A percentile compares a stretch with the other conserved stretches of the same genome.
Conservation (phyloP, 495 filamentous ascomycete species). For the Xylaria acuta region DNA sequence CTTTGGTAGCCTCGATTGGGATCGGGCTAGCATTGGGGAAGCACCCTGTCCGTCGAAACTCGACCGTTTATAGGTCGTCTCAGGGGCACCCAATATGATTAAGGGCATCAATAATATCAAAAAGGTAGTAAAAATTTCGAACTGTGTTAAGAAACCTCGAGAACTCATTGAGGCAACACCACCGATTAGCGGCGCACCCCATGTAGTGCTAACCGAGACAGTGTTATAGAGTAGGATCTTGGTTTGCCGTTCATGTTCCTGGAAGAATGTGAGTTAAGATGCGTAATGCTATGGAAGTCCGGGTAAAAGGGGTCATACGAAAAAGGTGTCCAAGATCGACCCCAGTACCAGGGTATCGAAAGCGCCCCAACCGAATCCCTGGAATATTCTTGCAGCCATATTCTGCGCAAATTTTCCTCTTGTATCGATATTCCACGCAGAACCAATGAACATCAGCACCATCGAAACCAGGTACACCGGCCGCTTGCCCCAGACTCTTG, state of each 20-base stretch:
- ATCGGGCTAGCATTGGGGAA: slow-evolving; percentile 38
- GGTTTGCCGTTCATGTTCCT: slow-evolving; percentile 56
- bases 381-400: slow-evolving; percentile 56
- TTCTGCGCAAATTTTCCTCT: slow-evolving; percentile 48
- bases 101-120: slow-evolving; percentile 52
- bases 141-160: slow-evolving; percentile 50
- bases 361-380: slow-evolving; percentile 60
- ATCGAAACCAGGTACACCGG: slow-evolving; percentile 52
- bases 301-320: slow-evolving; percentile 44
- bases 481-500: slow-evolving; percentile 55
- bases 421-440: slow-evolving; percentile 56
- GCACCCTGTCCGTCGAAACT: slow-evolving; percentile 33
- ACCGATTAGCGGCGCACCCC: slow-evolving; percentile 57
- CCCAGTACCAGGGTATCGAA: slow-evolving; percentile 55
- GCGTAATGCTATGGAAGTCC: background rate
- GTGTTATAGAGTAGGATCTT: slow-evolving; percentile 48
- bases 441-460: slow-evolving; percentile 51
- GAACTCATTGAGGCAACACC: slow-evolving; percentile 48
- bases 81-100: slow-evolving; percentile 53
- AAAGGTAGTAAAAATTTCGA: slow-evolving; percentile 54
- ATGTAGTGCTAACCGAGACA: slow-evolving; percentile 51
- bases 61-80: slow-evolving; percentile 54
- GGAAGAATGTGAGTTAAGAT: slow-evolving; percentile 27
- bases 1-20: slow-evolving; percentile 41
- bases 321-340: slow-evolving; percentile 59